A percentile compares a stretch with the other conserved stretches of the same genome.
Evolutionary conservation across 768 basidiomycete genomes (phyloP).

Genomic region (Suillus lakei): DNA sequence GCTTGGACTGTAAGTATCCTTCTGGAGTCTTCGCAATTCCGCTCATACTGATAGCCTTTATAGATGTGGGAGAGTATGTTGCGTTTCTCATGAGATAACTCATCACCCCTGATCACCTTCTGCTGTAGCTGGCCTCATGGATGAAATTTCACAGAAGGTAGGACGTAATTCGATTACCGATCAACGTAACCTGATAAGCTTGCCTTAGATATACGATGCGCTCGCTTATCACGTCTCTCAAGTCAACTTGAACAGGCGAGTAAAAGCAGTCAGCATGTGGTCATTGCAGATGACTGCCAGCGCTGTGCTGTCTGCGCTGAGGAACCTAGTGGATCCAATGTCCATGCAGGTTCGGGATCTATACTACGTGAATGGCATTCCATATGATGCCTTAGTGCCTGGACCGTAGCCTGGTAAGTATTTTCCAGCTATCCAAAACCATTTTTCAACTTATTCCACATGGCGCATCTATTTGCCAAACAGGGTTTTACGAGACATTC

Average conservation of each 20-base stretch:
- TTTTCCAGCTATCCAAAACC: neutral
- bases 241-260: conserved; percentile 84
- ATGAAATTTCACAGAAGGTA: conserved; percentile 84
- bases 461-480: neutral
- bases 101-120: conserved; percentile 13
- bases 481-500: neutral
- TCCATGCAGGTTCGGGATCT: conserved; percentile 32
- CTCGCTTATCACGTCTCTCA: conserved; percentile 95
- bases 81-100: neutral
- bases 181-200: neutral
- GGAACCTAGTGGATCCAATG: conserved; percentile 75
- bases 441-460: neutral
- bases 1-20: conserved; percentile 83
- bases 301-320: conserved; percentile 79
- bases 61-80: conserved; percentile 93
- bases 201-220: conserved; percentile 80
- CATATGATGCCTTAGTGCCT: conserved; percentile 33
- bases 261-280: conserved; percentile 93
- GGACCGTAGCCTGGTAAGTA: conserved; percentile 15
- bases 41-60: conserved; percentile 18
- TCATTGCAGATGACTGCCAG: conserved; percentile 92
- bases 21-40: conserved; percentile 6
- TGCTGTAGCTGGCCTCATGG: conserved; percentile 83
- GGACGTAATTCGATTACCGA: neutral
- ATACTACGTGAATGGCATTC: conserved; percentile 36